These are phyloP conservation scores for Paraphaeosphaeria minitans DNA, from an alignment of 2,329 filamentous ascomycete species.

Conservation along the genomic window DNA sequence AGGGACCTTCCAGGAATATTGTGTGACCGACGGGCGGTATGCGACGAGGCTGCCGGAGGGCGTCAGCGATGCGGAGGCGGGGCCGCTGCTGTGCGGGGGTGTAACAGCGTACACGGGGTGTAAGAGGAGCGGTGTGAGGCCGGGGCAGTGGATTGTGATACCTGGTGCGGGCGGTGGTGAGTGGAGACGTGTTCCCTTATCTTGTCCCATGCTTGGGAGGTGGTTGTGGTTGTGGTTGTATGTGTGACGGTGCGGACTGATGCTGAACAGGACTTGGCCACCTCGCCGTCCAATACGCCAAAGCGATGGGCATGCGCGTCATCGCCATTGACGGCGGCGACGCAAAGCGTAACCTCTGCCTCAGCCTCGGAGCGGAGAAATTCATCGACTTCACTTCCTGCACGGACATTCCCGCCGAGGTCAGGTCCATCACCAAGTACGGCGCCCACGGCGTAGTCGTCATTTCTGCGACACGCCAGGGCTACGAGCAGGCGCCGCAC, in stretches of 20 bases:
- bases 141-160: constrained; percentile 49
- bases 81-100: constrained; percentile 55
- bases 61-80: constrained; percentile 52
- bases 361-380: constrained; percentile 59
- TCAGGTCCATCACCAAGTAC: constrained; percentile 54
- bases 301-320: constrained; percentile 61
- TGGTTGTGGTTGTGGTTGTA: not conserved
- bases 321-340: constrained; percentile 61
- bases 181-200: not conserved
- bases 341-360: constrained; percentile 52
- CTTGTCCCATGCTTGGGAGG: not conserved
- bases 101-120: constrained; percentile 56
- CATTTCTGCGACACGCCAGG: constrained; percentile 62
- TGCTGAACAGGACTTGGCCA: constrained; percentile 27
- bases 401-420: constrained; percentile 64
- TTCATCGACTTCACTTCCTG: constrained; percentile 63
- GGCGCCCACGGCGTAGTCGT: constrained; percentile 86
- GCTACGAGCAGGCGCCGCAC: constrained; percentile 37
- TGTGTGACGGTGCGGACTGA: constrained; percentile 53
- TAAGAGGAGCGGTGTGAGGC: constrained; percentile 44
- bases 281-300: constrained; percentile 46
- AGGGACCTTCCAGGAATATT: constrained; percentile 52
- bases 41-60: constrained; percentile 53
- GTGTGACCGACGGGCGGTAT: constrained; percentile 52
- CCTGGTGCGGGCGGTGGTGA: constrained; percentile 45